Conservation (phyloP, 2,329 filamentous ascomycete genomes). For the Clarireedia monteithiana region DNA sequence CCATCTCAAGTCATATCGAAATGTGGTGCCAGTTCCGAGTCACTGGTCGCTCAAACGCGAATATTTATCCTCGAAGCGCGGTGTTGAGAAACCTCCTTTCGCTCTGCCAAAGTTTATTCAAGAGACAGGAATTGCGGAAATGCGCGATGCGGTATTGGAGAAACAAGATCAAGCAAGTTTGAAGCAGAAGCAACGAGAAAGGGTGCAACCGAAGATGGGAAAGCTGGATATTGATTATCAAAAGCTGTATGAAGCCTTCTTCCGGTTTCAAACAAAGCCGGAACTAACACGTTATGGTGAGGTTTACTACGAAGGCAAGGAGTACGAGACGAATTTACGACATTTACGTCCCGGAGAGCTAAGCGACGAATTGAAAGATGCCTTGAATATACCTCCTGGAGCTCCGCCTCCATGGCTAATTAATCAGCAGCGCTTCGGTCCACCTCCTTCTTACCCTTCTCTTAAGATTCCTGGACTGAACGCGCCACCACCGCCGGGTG, state of each 20-base stretch:
- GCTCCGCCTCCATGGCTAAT: conserved; percentile 96
- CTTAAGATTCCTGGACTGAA: conserved; percentile 92
- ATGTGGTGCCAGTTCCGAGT: conserved; percentile 86
- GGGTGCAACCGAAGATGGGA: conserved; percentile 92
- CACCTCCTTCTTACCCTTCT: conserved; percentile 91
- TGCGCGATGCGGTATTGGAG: conserved; percentile 92
- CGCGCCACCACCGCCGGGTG: conserved; percentile 81
- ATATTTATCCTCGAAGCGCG: conserved; percentile 92
- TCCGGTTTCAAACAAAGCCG: conserved; percentile 94
- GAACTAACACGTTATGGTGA: conserved; percentile 90
- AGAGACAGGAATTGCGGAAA: conserved; percentile 94
- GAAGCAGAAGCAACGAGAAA: conserved; percentile 92
- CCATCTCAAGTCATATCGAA: conserved; percentile 89
- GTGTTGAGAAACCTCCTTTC: conserved; percentile 93
- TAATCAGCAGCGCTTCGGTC: conserved; percentile 89
- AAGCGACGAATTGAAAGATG: conserved; percentile 82
- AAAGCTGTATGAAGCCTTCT: conserved; percentile 97
- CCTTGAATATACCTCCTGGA: conserved; percentile 85
- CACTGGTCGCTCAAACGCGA: conserved; percentile 97
- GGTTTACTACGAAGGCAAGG: conserved; percentile 99
- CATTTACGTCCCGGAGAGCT: conserved; percentile 86
- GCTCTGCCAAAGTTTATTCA: conserved; percentile 92
- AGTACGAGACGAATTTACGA: conserved; percentile 89
- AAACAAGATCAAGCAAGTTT: conserved; percentile 88
- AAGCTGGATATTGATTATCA: conserved; percentile 98